Evolutionary conservation across 768 basidiomycete genomes (phyloP).

Genomic region (Nidula microcarpa): DNA sequence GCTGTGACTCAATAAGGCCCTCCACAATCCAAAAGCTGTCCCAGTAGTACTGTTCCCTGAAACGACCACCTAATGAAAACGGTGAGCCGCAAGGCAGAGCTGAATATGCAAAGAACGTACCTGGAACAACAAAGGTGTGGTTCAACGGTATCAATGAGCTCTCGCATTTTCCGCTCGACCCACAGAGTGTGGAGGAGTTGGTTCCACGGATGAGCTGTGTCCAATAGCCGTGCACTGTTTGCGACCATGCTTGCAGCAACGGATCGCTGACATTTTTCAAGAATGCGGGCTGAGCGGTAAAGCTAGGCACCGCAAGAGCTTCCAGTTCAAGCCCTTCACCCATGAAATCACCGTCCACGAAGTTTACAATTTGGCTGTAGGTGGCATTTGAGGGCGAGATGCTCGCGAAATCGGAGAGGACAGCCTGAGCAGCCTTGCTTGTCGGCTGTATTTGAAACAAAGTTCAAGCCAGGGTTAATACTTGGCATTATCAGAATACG

Average conservation of each 20-base stretch:
- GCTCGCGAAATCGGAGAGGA: slow-evolving; percentile 66
- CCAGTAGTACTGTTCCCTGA: slow-evolving; percentile 79
- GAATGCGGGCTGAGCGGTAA: slow-evolving; percentile 62
- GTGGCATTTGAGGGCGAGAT: slow-evolving; percentile 43
- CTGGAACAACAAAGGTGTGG: slow-evolving; percentile 87
- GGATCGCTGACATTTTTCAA: slow-evolving; percentile 68
- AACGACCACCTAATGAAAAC: slow-evolving; percentile 40
- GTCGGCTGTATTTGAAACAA: slow-evolving; percentile 54
- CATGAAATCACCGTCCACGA: slow-evolving; percentile 71
- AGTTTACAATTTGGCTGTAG: slow-evolving; percentile 60
- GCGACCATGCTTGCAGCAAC: slow-evolving; percentile 65
- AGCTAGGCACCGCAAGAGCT: slow-evolving; percentile 55
- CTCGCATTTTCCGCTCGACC: slow-evolving; percentile 56
- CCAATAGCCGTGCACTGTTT: slow-evolving; percentile 88
- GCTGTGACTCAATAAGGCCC: slow-evolving; percentile 78
- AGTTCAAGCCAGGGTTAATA: not conserved
- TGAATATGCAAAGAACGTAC: slow-evolving; percentile 7
- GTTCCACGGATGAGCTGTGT: slow-evolving; percentile 72
- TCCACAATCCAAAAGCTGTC: slow-evolving; percentile 83
- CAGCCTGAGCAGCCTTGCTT: slow-evolving; percentile 55
- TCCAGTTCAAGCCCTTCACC: slow-evolving; percentile 87
- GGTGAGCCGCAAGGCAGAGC: too few relatives aligned
- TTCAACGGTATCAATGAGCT: slow-evolving; percentile 88
- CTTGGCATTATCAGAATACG: slow-evolving; percentile 2
- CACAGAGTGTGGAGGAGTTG: slow-evolving; percentile 68